These are phyloP conservation scores for Aquilaria yunnanensis DNA, from an alignment of 345 rosid species.

Conservation along the genomic window DNA sequence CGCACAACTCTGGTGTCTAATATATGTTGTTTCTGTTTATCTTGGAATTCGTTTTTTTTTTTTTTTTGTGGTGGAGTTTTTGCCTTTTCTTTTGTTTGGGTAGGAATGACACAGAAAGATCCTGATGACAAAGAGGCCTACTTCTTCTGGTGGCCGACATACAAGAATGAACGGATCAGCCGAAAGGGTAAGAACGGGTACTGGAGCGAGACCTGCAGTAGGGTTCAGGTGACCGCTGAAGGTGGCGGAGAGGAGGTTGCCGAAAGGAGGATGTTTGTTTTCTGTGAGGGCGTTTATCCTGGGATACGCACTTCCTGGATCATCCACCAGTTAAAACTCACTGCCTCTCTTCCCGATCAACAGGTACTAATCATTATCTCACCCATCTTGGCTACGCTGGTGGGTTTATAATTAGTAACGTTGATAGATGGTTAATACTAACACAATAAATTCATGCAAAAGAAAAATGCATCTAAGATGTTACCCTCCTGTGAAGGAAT, in stretches of 20 bases:
- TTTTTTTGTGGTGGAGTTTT: neutral
- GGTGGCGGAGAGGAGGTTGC: constrained; percentile 12
- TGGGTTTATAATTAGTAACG: too few species aligned
- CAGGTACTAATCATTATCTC: neutral
- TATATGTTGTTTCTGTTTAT: neutral
- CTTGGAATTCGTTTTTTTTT: neutral
- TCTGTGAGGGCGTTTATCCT: constrained; percentile 14
- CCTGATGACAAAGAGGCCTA: neutral
- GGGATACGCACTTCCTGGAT: constrained; percentile 21
- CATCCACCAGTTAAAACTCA: constrained; percentile 25
- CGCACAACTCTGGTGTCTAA: neutral
- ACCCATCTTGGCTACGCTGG: too few species aligned
- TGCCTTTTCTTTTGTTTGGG: neutral
- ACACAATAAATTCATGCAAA: too few species aligned
- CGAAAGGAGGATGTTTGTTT: constrained; percentile 30
- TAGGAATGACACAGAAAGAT: neutral
- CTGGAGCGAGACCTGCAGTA: constrained; percentile 7
- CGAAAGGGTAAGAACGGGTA: constrained; percentile 4
- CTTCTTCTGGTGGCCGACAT: constrained; percentile 11
- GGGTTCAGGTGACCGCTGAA: neutral
- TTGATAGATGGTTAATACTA: too few species aligned
- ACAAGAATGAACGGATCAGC: constrained; percentile 5
- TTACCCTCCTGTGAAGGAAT: too few species aligned
- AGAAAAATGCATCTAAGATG: too few species aligned
- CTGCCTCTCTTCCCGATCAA: constrained; percentile 10